Evolutionary conservation across 164 flowering plant genomes (phyloP).

Genomic region (Berberis thunbergii): DNA sequence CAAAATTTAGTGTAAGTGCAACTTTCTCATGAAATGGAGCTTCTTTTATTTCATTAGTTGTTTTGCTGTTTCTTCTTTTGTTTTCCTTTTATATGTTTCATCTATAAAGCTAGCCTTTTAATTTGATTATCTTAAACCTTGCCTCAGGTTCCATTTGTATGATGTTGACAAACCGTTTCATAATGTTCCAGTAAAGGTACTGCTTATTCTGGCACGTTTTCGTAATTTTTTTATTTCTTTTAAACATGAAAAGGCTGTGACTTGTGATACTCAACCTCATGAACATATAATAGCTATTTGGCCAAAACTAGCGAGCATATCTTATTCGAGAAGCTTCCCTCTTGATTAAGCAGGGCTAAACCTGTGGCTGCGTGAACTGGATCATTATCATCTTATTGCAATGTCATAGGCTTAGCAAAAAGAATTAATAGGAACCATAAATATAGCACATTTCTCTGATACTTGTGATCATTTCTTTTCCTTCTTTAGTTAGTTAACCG

Average conservation of each 20-base stretch:
- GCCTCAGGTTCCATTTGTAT: conserved; percentile 69
- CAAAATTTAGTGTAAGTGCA: conserved; percentile 72
- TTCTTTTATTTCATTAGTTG: conserved; percentile 5
- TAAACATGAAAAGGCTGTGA: no score
- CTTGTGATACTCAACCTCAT: no score
- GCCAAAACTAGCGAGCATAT: no score
- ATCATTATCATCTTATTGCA: no score
- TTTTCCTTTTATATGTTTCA: not conserved
- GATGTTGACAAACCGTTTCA: conserved; percentile 82
- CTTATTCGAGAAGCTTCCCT: no score
- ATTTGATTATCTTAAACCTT: conserved; percentile 10
- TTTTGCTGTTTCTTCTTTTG: not conserved
- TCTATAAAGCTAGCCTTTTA: not conserved
- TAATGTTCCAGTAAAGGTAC: conserved; percentile 68
- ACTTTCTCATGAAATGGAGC: not conserved
- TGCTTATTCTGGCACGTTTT: not conserved
- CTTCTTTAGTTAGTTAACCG: not conserved
- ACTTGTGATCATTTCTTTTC: not conserved
- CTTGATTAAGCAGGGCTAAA: no score
- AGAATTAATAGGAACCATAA: not conserved
- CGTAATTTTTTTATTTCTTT: no score
- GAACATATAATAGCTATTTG: no score
- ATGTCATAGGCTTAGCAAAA: not conserved
- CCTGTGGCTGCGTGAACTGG: no score
- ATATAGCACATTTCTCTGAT: not conserved